phyloP scores from a whole-genome alignment of 148 eudicot genomes.

The Nepenthes gracilis region DNA sequence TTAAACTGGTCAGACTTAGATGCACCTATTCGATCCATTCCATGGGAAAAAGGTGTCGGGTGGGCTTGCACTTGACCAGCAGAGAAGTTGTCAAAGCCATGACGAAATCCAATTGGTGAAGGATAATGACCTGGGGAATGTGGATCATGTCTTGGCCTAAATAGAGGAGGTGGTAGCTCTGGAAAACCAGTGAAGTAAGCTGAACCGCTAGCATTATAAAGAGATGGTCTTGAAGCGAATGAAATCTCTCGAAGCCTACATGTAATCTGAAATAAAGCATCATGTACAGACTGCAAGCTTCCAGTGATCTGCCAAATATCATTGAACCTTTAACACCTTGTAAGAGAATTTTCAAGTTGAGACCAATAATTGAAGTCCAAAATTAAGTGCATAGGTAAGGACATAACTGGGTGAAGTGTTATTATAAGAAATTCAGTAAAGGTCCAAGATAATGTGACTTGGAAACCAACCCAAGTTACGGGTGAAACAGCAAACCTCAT shows the following conservation, averaged over 20 bases:
- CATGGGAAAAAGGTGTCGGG: conserved; percentile 20
- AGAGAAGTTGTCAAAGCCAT: conserved; percentile 19
- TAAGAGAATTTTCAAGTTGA: no score
- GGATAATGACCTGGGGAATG: conserved; percentile 39
- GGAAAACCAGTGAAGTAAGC: conserved; percentile 19
- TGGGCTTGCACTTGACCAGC: conserved; percentile 19
- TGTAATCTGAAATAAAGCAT: conserved; percentile 52
- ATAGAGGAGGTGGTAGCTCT: conserved; percentile 37
- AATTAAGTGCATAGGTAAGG: no score
- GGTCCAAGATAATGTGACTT: no score
- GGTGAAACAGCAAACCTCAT: no score
- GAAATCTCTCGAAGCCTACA: conserved; percentile 42
- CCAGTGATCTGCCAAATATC: conserved; percentile 33
- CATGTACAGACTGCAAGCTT: conserved; percentile 45
- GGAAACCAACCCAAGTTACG: no score
- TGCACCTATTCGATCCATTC: conserved; percentile 24
- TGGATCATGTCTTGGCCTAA: conserved; percentile 44
- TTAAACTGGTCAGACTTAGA: conserved; percentile 17
- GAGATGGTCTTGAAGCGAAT: conserved; percentile 24
- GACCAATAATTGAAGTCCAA: no score
- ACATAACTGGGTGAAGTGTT: no score
- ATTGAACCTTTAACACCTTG: background rate
- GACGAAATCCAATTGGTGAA: conserved; percentile 27
- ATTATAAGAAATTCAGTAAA: no score
- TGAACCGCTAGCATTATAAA: conserved; percentile 20